A percentile compares a stretch with the other conserved stretches of the same genome.
These are phyloP conservation scores for Chlorophyllum brunneum DNA, from an alignment of 768 basidiomycete genomes.

Conservation along the genomic window DNA sequence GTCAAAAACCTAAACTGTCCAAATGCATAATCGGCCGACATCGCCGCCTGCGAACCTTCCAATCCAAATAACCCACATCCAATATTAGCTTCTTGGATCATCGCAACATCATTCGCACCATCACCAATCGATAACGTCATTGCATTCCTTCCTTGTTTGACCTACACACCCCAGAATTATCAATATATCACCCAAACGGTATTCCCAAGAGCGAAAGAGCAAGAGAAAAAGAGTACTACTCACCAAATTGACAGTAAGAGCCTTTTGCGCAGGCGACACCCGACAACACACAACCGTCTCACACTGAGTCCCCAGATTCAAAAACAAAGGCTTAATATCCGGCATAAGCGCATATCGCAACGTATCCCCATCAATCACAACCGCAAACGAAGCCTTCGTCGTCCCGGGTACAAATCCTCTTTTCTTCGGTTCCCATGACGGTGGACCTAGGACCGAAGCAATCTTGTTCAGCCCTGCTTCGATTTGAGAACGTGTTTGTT, in stretches of 20 bases:
- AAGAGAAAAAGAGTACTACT: constrained; percentile 21
- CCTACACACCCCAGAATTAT: constrained; percentile 38
- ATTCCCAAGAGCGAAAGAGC: background rate
- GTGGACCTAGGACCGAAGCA: constrained; percentile 78
- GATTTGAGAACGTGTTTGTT: constrained; percentile 78
- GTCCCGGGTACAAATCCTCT: constrained; percentile 62
- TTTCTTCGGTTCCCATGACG: constrained; percentile 52
- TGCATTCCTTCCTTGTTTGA: constrained; percentile 92
- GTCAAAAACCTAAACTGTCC: constrained; percentile 95
- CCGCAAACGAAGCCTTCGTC: constrained; percentile 76
- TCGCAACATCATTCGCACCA: constrained; percentile 96
- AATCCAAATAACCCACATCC: constrained; percentile 92
- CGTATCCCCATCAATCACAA: constrained; percentile 96
- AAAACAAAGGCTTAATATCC: constrained; percentile 79
- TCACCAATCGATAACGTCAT: constrained; percentile 98
- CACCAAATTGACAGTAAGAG: constrained; percentile 91
- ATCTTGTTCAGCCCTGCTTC: constrained; percentile 95
- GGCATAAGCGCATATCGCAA: constrained; percentile 75
- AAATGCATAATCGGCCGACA: constrained; percentile 99
- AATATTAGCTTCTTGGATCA: constrained; percentile 99
- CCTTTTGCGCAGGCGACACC: constrained; percentile 97
- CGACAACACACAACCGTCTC: constrained; percentile 98
- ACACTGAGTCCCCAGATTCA: constrained; percentile 92
- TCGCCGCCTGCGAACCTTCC: constrained; percentile 96
- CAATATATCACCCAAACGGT: background rate